A percentile compares a stretch with the other conserved stretches of the same genome.
Conservation (phyloP, 148 eudicot species). For the Camellia sinensis region DNA sequence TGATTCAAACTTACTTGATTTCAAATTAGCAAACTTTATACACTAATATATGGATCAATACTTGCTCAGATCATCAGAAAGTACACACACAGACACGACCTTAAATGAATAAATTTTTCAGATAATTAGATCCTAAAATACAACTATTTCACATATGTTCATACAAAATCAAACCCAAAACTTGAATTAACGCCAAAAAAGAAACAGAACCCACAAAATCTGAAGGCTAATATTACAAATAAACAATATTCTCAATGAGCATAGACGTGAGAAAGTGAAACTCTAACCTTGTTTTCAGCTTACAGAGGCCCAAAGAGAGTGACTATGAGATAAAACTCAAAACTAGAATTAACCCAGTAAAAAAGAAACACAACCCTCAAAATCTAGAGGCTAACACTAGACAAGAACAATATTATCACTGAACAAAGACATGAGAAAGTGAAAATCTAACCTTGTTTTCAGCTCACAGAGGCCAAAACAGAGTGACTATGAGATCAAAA, state of each 20-base stretch:
- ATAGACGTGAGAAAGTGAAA: conserved; percentile 3
- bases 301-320: conserved; percentile 6
- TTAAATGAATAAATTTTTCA: neutral
- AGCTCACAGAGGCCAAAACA: conserved; percentile 6
- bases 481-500: conserved; percentile 1
- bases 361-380: conserved; percentile 3
- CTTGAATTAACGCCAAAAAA: neutral
- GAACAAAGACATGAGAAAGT: neutral
- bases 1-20: neutral
- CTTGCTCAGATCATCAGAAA: neutral
- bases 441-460: conserved; percentile 14
- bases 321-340: neutral
- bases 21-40: neutral
- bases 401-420: neutral
- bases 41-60: neutral
- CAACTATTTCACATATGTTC: neutral
- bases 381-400: neutral
- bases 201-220: conserved; percentile 5
- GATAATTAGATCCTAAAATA: neutral
- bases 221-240: neutral
- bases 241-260: neutral
- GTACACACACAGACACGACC: neutral
- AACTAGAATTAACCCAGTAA: neutral
- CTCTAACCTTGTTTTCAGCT: conserved; percentile 14
- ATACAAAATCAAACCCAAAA: neutral